Base-by-base conservation (phyloP, 495 filamentous ascomycete species). In the Aspergillus saccharolyticus region DNA sequence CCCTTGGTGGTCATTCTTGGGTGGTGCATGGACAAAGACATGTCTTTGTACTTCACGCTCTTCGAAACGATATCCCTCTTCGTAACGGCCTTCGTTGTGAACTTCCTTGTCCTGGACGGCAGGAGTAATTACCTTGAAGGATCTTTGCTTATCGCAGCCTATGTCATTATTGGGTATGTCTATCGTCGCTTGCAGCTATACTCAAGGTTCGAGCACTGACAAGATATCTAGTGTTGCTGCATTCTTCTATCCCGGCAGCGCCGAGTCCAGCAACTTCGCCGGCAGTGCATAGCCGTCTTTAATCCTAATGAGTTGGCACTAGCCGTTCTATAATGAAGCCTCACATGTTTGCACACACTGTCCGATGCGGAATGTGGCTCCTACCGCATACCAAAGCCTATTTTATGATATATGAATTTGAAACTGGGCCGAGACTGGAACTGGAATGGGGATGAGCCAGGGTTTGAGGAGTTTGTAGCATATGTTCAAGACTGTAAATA, bases 31-130 rank as follows among this genome's bases (percentile, higher is more conserved):
- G 75, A 79, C 57, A 89, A 86, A 64, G 81, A 87, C 24, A 96
- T 96, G 91, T 85, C 84, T 28, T 74, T 96, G 14, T 95, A 93
- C 75, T 96, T 96, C 63, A 96, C 88, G 39, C 76, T 96, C 21
- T 96, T 96, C 69, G 91, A 96, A 77, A 96, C 91, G 4, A 84
- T 95, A 10, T 87, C 80, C 46, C 75, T 96, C 20, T 95, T 96
- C 65, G 89, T 91, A 17, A 89, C 88, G 33, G 86, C 86, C 19
- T 96, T 96, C 59, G 90, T 82, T 21, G 88, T 95, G 63, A 96
- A 95, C 68, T 96, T 94, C 72, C 71, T 96, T 42, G 88, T 96
- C 24, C 73, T 96, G 52, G 91, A 96, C 61, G 91, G 91, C 7
- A 72, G 89, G 24, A 90, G 85, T 56, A 96, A 96, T 68, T 96